Evolutionary conservation across 1,139 yeast genomes (phyloP).

Genomic region (Hyphopichia khmerensis): DNA sequence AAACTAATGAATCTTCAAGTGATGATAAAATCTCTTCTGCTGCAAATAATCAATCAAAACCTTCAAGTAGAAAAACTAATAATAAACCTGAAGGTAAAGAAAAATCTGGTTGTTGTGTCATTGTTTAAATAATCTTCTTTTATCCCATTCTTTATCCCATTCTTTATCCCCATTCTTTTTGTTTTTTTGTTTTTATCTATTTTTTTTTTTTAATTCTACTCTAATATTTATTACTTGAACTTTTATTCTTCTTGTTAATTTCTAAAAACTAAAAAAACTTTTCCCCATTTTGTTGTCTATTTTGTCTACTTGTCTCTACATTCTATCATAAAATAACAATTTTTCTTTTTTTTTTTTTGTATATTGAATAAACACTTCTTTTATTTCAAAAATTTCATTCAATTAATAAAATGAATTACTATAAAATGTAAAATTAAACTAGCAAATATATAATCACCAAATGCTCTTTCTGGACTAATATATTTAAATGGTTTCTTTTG

Average conservation of each 20-base stretch:
- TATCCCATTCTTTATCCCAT: too few species aligned
- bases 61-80: slow-evolving; percentile 8
- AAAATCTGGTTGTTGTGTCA: slow-evolving; percentile 47
- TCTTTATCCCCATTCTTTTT: too few species aligned
- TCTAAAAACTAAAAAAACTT: too few species aligned
- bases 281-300: not conserved
- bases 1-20: slow-evolving; percentile 4
- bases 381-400: slow-evolving; percentile 9
- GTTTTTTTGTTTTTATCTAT: not conserved
- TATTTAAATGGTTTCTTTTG: slow-evolving; percentile 40
- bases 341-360: too few species aligned
- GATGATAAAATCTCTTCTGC: slow-evolving; percentile 1
- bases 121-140: too few species aligned
- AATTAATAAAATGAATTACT: slow-evolving; percentile 88
- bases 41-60: slow-evolving; percentile 10
- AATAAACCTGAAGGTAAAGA: slow-evolving; percentile 25
- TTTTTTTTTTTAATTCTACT: slow-evolving; percentile 1
- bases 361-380: too few species aligned
- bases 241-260: too few species aligned
- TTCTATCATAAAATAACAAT: too few species aligned
- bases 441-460: slow-evolving; percentile 88
- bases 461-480: slow-evolving; percentile 75
- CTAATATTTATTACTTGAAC: not conserved
- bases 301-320: too few species aligned
- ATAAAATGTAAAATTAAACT: slow-evolving; percentile 86